Conservation (phyloP, 331 rosid genomes). For the Dryas integrifolia region DNA sequence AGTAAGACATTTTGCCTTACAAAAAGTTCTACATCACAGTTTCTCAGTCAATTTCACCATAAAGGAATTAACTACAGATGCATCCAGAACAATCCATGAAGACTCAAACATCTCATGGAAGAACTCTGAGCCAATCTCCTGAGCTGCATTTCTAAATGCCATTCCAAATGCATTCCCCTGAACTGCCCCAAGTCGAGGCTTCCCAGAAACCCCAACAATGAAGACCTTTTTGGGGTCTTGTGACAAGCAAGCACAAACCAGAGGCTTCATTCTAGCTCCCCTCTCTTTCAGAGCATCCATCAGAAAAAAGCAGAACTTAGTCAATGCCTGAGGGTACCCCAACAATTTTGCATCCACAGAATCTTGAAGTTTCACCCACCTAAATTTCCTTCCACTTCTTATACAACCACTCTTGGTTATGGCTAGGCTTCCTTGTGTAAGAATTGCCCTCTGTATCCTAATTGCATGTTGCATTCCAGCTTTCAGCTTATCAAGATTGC, state of each 20-base stretch:
- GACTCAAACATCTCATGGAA: constrained; percentile 95
- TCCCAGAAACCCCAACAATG: constrained; percentile 91
- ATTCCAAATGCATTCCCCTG: constrained; percentile 86
- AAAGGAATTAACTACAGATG: constrained; percentile 71
- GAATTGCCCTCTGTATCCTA: constrained; percentile 76
- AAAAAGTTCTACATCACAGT: constrained; percentile 45
- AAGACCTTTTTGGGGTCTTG: constrained; percentile 74
- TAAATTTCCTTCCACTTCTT: constrained; percentile 84
- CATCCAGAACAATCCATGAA: constrained; percentile 81
- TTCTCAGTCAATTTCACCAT: constrained; percentile 91
- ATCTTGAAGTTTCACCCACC: constrained; percentile 94
- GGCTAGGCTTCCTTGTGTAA: constrained; percentile 87
- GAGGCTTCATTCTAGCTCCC: constrained; percentile 94
- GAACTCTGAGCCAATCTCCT: constrained; percentile 67
- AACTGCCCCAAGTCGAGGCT: constrained; percentile 85
- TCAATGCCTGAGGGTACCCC: constrained; percentile 96
- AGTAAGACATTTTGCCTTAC: constrained; percentile 20
- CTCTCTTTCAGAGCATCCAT: constrained; percentile 93
- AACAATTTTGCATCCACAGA: constrained; percentile 57
- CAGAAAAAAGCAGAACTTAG: constrained; percentile 82
- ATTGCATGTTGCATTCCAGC: constrained; percentile 89
- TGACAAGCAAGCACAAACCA: constrained; percentile 83
- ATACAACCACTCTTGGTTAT: constrained; percentile 78
- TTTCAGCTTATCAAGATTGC: constrained; percentile 71
- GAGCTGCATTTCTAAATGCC: constrained; percentile 75